Base-by-base conservation (phyloP, 306 rosid genomes). In the Cicer chorassanicum region DNA sequence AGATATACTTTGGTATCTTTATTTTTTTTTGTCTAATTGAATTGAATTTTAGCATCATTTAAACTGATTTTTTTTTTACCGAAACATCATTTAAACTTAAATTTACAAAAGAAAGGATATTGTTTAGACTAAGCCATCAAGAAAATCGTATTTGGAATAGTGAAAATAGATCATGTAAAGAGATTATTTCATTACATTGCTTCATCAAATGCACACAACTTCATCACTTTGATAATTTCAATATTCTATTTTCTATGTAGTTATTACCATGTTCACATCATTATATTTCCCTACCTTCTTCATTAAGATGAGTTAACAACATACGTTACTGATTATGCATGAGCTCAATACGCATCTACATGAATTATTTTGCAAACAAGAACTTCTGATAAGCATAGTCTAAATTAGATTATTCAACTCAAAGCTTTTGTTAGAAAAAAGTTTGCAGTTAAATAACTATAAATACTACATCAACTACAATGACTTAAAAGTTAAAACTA, bases 361-460 rank as follows among this genome's bases (percentile, higher is more conserved):
- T 16, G 60, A 13, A 72, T 74, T 54, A 80, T 15, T 67, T 48
- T 65, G 76, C 61, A 68, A 50, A 15, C 8, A 61, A 68, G 73
- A 68, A 29, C 51, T 60, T 42, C 53, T 38, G 54, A 74, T 74
- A 38, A 74, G 29, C 74, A 54, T 4, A 40, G 7, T 68, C 72
- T 68, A 64, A 2, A 72, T 67, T 60, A 77, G 63, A 71, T 50
- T 77, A 59, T 61, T 72, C 13, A 72, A 66, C 36, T 59, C 4
- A 19, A 6, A 48, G 38, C 53, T 65, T 72, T 29, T 62, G 77
- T 76, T 68, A 48, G 83, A 67, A n/a, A 6, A 4, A 51, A 84
- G 53, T 24, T 68, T 67, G 78, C 73, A 70, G 42, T 61, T 73
- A 73, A 67, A 2, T 46, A 75, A n/a, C 64, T 41, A 24, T 49